Evolutionary conservation across 139 green algal species (phyloP), one percentile per base, ranked within the genome.

Genomic region (Closterium sp.): DNA sequence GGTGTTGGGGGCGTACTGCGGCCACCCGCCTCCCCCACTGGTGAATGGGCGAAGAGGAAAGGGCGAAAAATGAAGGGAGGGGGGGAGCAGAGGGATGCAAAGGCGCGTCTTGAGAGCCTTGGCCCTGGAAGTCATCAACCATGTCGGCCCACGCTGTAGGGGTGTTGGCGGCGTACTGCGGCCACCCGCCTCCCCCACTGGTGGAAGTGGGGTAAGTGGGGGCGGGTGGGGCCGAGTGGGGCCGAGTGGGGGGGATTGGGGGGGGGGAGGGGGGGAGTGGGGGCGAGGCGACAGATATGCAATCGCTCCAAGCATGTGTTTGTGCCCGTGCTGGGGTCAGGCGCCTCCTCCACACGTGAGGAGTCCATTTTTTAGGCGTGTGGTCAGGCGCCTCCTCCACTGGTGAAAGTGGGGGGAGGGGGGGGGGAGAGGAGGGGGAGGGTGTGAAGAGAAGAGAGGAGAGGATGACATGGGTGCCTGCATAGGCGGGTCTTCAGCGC

Each of bases 141-240:
- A 91, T 91, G 64, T 91, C 88, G 0, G 88, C 88, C 88, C 88
- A 91, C 12, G 84, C 64, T 21, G 31, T 38, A 4, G 64, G n/a
- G n/a, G 64, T 34, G 86, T 89, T 89, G 34, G 30, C 25, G 23
- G 23, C n/a, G 85, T 36, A 34, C 32, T 32, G 85, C 12, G 6
- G 30, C 23, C 32, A 34, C 5, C 31, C 85, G 1, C 85, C 85
- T 10, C 85, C 85, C 5, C 33, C 28, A 36, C 81, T 33, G 19
- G 12, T 12, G 64, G 64, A 83, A 19, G 19, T 19, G 19, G 19
- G 19, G 64, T n/a, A n/a, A n/a, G 30, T 5, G 8, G 4, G 21
- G n/a, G 21, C 28, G 28, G 81, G n/a, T n/a, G 9, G 81, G 30
- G n/a, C 16, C 16, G 6, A 85, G 30, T 9, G 1, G 30, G 21